These are phyloP conservation scores for Pythium utonaiense DNA, from an alignment of 352 stramenopile species.

Conservation along the genomic window DNA sequence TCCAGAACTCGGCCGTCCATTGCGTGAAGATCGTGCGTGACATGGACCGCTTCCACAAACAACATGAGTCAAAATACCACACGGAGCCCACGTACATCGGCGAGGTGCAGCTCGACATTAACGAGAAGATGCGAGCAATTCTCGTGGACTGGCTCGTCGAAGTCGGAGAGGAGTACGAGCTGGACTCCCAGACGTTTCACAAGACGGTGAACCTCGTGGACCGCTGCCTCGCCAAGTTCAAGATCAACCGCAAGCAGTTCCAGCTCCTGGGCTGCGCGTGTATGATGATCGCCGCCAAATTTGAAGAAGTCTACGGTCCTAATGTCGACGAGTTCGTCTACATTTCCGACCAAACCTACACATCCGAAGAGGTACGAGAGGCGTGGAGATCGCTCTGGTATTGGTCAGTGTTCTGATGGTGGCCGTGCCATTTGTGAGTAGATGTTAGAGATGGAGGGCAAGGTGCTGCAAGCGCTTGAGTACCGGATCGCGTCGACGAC, in stretches of 20 bases:
- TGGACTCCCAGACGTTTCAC: conserved; percentile 81
- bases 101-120: conserved; percentile 95
- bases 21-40: conserved; percentile 59
- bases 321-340: conserved; percentile 96
- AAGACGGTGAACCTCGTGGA: conserved; percentile 85
- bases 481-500: conserved; percentile 77
- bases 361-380: conserved; percentile 71
- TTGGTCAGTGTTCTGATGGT: conserved; percentile 2
- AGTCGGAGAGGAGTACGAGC: conserved; percentile 82
- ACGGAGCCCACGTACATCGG: conserved; percentile 58
- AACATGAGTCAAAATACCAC: conserved; percentile 77
- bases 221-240: conserved; percentile 71
- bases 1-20: conserved; percentile 16
- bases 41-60: conserved; percentile 57
- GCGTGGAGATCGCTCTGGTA: too few relatives aligned
- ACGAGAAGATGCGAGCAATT: conserved; percentile 99
- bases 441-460: conserved; percentile 83
- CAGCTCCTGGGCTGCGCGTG: conserved; percentile 95
- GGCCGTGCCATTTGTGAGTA: conserved; percentile 14
- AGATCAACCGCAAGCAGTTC: conserved; percentile 89
- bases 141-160: conserved; percentile 99
- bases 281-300: conserved; percentile 96
- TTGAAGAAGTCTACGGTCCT: conserved; percentile 96
- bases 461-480: conserved; percentile 70
- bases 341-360: conserved; percentile 97